Conservation (phyloP, 257 asterid species). For the Solanum tacnaense region DNA sequence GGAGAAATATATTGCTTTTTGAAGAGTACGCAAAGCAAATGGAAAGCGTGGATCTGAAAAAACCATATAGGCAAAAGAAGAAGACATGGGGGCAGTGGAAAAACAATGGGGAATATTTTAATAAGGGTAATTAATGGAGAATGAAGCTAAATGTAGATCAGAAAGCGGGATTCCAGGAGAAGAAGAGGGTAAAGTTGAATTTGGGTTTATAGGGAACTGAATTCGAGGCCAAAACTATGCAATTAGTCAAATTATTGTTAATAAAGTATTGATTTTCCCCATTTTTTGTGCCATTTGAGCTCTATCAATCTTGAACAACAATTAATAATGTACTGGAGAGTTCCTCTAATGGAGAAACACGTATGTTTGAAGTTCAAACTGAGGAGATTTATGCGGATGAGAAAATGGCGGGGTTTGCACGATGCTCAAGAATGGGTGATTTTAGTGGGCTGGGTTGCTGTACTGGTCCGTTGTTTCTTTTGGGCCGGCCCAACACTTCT, state of each 20-base stretch:
- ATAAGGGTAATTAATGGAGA: not conserved
- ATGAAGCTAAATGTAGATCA: not conserved
- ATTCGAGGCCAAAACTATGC: slow-evolving; percentile 7
- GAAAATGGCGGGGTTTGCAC: slow-evolving; percentile 10
- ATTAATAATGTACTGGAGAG: not conserved
- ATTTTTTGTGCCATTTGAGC: not conserved
- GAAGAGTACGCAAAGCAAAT: slow-evolving; percentile 24
- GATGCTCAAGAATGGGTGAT: not conserved
- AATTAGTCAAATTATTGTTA: not conserved
- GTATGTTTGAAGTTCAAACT: not conserved
- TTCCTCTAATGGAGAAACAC: not conserved
- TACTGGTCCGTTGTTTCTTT: not conserved
- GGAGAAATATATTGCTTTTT: not conserved
- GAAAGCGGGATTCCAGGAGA: slow-evolving; percentile 23
- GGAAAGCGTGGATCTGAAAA: slow-evolving; percentile 11
- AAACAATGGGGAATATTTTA: not conserved
- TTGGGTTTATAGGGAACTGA: slow-evolving; percentile 3
- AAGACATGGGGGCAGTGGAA: not conserved
- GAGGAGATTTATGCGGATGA: not conserved
- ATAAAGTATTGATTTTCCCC: not conserved
- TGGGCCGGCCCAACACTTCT: not conserved
- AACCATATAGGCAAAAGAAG: not conserved
- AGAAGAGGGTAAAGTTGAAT: slow-evolving; percentile 2
- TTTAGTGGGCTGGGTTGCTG: not conserved
- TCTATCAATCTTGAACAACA: not conserved